Evolutionary conservation across 2,329 filamentous ascomycete genomes (phyloP).

Genomic region (Ustulina deusta): DNA sequence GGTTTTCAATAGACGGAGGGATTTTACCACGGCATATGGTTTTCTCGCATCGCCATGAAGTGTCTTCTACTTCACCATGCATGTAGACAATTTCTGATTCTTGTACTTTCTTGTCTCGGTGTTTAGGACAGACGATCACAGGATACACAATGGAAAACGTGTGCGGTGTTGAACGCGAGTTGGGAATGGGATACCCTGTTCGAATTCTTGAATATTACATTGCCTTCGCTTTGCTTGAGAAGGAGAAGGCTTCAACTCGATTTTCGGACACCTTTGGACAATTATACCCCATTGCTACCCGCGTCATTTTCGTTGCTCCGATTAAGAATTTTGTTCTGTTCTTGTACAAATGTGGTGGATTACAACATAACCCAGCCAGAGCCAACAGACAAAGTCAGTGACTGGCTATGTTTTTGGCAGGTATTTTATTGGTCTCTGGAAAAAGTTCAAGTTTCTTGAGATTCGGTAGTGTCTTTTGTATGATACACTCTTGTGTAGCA

Average conservation of each 20-base stretch:
- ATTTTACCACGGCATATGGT: conserved; percentile 45
- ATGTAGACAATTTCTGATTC: conserved; percentile 54
- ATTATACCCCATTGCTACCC: conserved; percentile 39
- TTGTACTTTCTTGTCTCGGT: conserved; percentile 59
- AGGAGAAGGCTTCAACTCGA: conserved; percentile 6
- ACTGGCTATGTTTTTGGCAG: conserved; percentile 21
- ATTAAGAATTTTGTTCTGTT: conserved; percentile 40
- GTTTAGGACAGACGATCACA: conserved; percentile 51
- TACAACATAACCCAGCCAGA: background rate
- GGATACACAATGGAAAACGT: conserved; percentile 52
- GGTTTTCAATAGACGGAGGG: conserved; percentile 49
- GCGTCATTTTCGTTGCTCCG: conserved; percentile 37
- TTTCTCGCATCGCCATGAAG: conserved; percentile 55
- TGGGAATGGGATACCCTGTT: conserved; percentile 39
- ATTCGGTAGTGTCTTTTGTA: conserved; percentile 3
- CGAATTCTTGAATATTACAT: conserved; percentile 36
- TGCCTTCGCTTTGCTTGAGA: conserved; percentile 26
- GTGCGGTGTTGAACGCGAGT: conserved; percentile 51
- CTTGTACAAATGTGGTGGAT: conserved; percentile 43
- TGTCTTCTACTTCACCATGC: conserved; percentile 48
- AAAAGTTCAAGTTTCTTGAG: conserved; percentile 37
- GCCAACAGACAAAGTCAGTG: background rate
- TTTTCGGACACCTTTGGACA: conserved; percentile 37
- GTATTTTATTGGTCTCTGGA: conserved; percentile 51
- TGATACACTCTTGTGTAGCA: conserved; percentile 40